Conservation (phyloP, 2,329 filamentous ascomycete genomes). For the Epichloe coenophiala region DNA sequence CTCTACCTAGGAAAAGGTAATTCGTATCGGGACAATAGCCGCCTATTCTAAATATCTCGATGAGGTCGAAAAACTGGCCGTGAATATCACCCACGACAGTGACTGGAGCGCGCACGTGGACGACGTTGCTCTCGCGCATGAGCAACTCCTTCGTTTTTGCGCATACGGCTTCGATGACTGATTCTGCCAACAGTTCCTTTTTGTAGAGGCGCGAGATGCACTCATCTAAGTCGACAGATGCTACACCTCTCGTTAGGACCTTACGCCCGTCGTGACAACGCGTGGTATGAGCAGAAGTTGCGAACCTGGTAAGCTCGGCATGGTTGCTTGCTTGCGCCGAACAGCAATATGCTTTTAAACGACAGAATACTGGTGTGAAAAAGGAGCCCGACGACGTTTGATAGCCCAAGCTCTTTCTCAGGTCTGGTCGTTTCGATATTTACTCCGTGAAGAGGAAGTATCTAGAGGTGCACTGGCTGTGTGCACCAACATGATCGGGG, state of each 20-base stretch:
- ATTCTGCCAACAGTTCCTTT: conserved; percentile 92
- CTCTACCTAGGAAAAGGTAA: conserved; percentile 82
- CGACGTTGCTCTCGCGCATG: conserved; percentile 99
- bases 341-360: not conserved
- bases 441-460: conserved; percentile 22
- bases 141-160: conserved; percentile 97
- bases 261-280: not conserved
- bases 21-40: conserved; percentile 97
- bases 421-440: conserved; percentile 14
- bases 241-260: conserved; percentile 28
- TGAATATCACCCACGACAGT: conserved; percentile 98
- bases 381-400: not conserved
- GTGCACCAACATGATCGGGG: conserved; percentile 29
- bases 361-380: too few relatives aligned
- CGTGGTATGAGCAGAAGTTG: conserved; percentile 3
- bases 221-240: conserved; percentile 95
- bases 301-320: conserved; percentile 45
- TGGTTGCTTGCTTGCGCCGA: conserved; percentile 17
- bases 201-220: conserved; percentile 95
- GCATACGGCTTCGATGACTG: conserved; percentile 97
- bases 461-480: conserved; percentile 20
- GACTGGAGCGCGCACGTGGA: conserved; percentile 88
- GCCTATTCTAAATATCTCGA: conserved; percentile 98
- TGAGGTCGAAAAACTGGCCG: conserved; percentile 96
- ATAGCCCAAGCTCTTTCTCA: not conserved